Evolutionary conservation across 1,139 yeast species (phyloP), one percentile per base, ranked within the genome.

Genomic region (Keqinozyma sinolaborantium): DNA sequence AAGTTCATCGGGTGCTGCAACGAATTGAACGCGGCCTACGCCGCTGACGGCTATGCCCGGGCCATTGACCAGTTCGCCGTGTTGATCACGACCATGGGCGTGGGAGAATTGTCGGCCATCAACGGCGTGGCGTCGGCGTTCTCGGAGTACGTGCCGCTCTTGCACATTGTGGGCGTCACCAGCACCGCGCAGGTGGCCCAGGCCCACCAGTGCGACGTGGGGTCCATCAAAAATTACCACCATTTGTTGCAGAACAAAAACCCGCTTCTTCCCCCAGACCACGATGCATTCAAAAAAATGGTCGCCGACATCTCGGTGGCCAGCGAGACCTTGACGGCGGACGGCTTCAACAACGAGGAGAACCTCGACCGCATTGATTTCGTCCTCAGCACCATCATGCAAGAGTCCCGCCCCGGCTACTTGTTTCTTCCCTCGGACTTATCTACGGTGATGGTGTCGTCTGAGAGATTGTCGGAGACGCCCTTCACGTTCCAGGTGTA

Each of bases 121-220:
- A 87, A 86, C 59, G 96, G 95, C 31, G 70, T 84, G 39, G 77
- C 90, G 29, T 95, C 95, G 40, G 78, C 95, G 5, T 83, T 73
- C 58, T 83, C 92, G 28, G 95, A 86, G 56, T 79, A 73, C 51
- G 78, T 77, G 23, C 95, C 95, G 8, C 69, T 86, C 18, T 66
- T 87, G 37, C 95, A 85, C 59, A 78, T 87, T 46, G 95, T 87
- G 24, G 96, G 96, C 30, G 34, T 38, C 26, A 32, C 40, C 24
- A 79, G 85, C 20, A 73, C 85, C 21, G 70, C 83, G 24, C 60
- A 67, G 11, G 45, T 52, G 2, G 50, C 44, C 27, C 50, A 48
- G 27, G 41, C 50, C 25, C 32, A 56, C 42, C 55, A 60, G 26
- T 60, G 71, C 2, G 42, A 40, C 33, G 16, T 36, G 37, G 36